Evolutionary conservation across 768 basidiomycete genomes (phyloP), one percentile per base, ranked within the genome.

Genomic region (Russula sp.): DNA sequence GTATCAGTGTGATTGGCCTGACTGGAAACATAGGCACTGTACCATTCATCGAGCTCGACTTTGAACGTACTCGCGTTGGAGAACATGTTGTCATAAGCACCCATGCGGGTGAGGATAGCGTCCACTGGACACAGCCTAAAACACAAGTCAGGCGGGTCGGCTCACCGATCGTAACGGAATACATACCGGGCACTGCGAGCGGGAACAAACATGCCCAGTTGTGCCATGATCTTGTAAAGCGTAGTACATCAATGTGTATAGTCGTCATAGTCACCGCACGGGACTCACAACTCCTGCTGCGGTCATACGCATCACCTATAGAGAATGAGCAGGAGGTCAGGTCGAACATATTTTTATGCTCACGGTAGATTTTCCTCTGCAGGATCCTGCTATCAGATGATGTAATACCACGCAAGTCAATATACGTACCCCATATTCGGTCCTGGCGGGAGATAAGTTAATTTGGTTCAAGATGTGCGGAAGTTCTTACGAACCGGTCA

Each of bases 41-140:
- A 94, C 93, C 93, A 93, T 82, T 99, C 97, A 72, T 98, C 97
- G 61, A 99, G 78, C 72, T 99, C 97, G 22, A 99, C 97, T 73
- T 98, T 97, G 83, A 98, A 99, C 0, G 96, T 98, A 74, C 92
- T 94, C 1, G 94, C 84, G 68, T 92, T 87, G 2, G 90, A 87
- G 74, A 94, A 95, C 89, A 96, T 94, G 71, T 94, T 94, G 70
- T 98, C 96, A 72, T 98, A 97, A 3, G 97, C 97, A 10, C 97
- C 97, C 97, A 98, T 98, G 31, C 96, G 86, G 2, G 97, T 98
- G 62, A 93, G 82, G 66, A 99, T 97, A 13, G 87, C 78, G 71
- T 99, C 95, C 2, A 97, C 84, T 2, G 97, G 93, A 64, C 87
- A 89, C 52, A 99, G 72, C 40, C 93, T 94, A 51, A 11, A 51